phyloP scores from a whole-genome alignment of 2,329 filamentous ascomycete genomes.

The Penicillium sp. region DNA sequence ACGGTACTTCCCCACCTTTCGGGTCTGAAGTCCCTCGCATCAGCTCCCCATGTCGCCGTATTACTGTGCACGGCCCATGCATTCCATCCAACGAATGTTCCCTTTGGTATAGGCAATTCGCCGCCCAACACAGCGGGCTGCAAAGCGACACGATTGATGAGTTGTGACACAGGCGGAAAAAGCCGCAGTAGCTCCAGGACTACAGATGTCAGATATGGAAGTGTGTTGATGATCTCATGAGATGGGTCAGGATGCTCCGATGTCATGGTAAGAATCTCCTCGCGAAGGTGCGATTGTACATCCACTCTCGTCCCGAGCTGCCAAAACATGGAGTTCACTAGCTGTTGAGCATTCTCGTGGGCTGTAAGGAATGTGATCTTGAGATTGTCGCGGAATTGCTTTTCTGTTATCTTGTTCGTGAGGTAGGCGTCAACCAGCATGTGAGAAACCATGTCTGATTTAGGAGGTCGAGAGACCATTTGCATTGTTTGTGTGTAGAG shows the following conservation, averaged over 20 bases:
- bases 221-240: slow-evolving; percentile 32
- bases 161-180: slow-evolving; percentile 52
- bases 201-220: slow-evolving; percentile 48
- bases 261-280: slow-evolving; percentile 29
- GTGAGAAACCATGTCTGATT: slow-evolving; percentile 23
- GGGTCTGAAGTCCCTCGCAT: slow-evolving; percentile 36
- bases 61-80: slow-evolving; percentile 45
- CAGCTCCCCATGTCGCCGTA: slow-evolving; percentile 32
- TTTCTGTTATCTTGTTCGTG: slow-evolving; percentile 33
- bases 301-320: slow-evolving; percentile 38
- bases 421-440: slow-evolving; percentile 23
- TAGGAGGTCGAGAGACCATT: slow-evolving; percentile 1
- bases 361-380: slow-evolving; percentile 46
- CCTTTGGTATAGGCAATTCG: slow-evolving; percentile 35
- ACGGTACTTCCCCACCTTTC: slow-evolving; percentile 41
- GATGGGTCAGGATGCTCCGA: slow-evolving; percentile 10
- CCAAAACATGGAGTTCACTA: slow-evolving; percentile 41
- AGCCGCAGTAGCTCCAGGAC: slow-evolving; percentile 52
- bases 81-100: slow-evolving; percentile 47
- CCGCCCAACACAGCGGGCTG: slow-evolving; percentile 29
- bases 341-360: slow-evolving; percentile 46
- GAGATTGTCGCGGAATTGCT: slow-evolving; percentile 45
- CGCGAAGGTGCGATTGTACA: slow-evolving; percentile 34
- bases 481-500: slow-evolving; percentile 15
- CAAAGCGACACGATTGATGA: slow-evolving; percentile 49